Evolutionary conservation across 495 filamentous ascomycete species (phyloP).

Genomic region (Aspergillus sparsus): DNA sequence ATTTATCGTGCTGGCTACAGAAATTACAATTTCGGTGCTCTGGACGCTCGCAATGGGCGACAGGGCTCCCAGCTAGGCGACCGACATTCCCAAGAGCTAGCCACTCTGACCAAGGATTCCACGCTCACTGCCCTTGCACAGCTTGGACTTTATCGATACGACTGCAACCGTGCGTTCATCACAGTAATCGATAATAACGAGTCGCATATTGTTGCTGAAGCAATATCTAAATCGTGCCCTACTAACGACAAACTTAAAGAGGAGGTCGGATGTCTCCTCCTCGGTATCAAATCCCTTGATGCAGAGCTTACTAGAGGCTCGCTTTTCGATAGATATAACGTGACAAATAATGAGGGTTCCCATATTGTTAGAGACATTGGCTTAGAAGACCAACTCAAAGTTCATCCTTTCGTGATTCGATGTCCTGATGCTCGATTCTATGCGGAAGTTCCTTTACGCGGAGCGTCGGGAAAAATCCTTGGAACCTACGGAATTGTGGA

Average conservation of each 20-base stretch:
- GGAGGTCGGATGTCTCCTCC: background rate
- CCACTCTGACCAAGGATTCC: constrained; percentile 45
- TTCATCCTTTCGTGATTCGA: constrained; percentile 37
- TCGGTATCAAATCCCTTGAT: constrained; percentile 46
- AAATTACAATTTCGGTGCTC: constrained; percentile 3
- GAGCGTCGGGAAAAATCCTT: constrained; percentile 56
- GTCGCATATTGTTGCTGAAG: constrained; percentile 62
- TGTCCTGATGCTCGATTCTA: constrained; percentile 55
- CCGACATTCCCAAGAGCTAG: background rate
- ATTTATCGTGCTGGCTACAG: background rate
- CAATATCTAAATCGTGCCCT: constrained; percentile 31
- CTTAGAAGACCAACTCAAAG: constrained; percentile 42
- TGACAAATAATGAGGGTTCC: constrained; percentile 27
- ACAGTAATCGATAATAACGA: constrained; percentile 54
- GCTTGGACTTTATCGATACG: constrained; percentile 56
- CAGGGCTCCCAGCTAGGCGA: background rate
- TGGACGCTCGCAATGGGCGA: constrained; percentile 2
- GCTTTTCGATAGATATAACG: background rate
- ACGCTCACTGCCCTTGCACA: constrained; percentile 62
- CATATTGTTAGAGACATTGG: constrained; percentile 50
- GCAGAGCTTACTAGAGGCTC: constrained; percentile 15
- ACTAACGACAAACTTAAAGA: constrained; percentile 22
- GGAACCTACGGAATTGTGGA: constrained; percentile 64
- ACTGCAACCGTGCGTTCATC: constrained; percentile 52
- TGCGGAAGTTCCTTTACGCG: constrained; percentile 61